phyloP scores from a whole-genome alignment of 2,329 filamentous ascomycete genomes.

The Phaeoacremonium minimum region DNA sequence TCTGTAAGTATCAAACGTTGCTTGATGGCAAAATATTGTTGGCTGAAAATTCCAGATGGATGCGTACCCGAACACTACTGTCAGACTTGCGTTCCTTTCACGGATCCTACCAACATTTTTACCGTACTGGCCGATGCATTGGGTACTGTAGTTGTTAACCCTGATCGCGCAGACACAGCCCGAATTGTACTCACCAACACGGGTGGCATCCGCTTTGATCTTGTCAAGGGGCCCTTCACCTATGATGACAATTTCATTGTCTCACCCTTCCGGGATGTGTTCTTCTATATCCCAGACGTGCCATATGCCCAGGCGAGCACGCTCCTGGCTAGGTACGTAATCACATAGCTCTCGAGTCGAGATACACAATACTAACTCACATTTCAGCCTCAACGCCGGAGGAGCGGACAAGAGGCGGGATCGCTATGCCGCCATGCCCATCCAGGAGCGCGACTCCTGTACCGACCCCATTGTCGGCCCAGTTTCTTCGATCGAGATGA shows the following conservation, averaged over 20 bases:
- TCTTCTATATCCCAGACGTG: conserved; percentile 49
- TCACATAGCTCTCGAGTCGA: too few relatives aligned
- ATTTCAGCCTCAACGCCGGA: conserved; percentile 34
- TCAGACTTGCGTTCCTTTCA: conserved; percentile 49
- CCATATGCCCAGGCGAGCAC: conserved; percentile 38
- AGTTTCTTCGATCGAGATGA: conserved; percentile 15
- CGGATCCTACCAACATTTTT: conserved; percentile 49
- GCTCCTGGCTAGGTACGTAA: conserved; percentile 20
- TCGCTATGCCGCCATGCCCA: conserved; percentile 27
- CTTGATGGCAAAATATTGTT: too few relatives aligned
- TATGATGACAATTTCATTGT: conserved; percentile 48
- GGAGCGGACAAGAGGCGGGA: conserved; percentile 25
- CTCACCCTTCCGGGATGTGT: conserved; percentile 48
- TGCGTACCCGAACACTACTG: conserved; percentile 59
- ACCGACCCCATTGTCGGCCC: conserved; percentile 31
- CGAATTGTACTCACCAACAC: conserved; percentile 58
- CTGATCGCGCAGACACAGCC: conserved; percentile 40
- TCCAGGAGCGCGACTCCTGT: conserved; percentile 36
- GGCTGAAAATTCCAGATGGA: conserved; percentile 30
- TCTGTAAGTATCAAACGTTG: too few relatives aligned
- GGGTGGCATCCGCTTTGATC: conserved; percentile 56
- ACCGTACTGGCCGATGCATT: conserved; percentile 46
- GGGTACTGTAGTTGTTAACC: conserved; percentile 45
- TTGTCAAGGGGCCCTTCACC: conserved; percentile 60
- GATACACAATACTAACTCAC: too few relatives aligned